Evolutionary conservation across 768 basidiomycete genomes (phyloP), one percentile per base, ranked within the genome.

Genomic region (Phaeolepiota aurea): DNA sequence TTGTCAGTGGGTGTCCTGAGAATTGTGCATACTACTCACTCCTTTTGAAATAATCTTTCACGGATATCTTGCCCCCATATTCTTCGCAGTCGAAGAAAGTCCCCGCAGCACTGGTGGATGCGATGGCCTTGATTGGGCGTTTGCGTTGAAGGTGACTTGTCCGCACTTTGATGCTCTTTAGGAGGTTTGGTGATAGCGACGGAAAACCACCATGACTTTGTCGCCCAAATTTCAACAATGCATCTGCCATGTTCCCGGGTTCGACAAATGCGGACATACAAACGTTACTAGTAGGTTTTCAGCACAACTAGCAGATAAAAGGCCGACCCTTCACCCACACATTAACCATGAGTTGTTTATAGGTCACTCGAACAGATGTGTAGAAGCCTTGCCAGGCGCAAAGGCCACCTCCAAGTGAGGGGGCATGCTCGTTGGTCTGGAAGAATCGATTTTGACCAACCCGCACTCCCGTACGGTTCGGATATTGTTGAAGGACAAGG

Each of bases 161-260:
- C 11, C 64, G 66, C 4, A 87, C 74, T 51, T 71, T 77, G 44
- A 86, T 62, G 40, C 62, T 75, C 35, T 68, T 72, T 4, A 64
- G 59, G 46, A 82, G 71, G 1, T 61, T 57, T 38, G 59, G 63
- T 0, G 72, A 75, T 42, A 77, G 56, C 1, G 54, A 62, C 0
- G 68, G 67, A 64, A 72, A 61, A 10, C 58, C 64, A 0, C 71
- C 76, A 1, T 52, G 48, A 0, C 75, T 69, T 14, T 58, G 53
- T 3, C 46, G 47, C 3, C 55, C 42, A 46, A 83, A 86, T 2
- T 62, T 68, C 5, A 61, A 14, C 35, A 87, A 64, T 2, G 75
- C 72, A 0, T 81, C 62, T 0, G 76, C 77, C 5, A 89, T 65
- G 45, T 79, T 84, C 0, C 81, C 77, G 0, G 74, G 74, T 9